Percentiles rank a stretch among this genome's conserved stretches.
These are phyloP conservation scores for Trichopus zeylanicus DNA, from an alignment of 116 monocot genomes.

Conservation along the genomic window DNA sequence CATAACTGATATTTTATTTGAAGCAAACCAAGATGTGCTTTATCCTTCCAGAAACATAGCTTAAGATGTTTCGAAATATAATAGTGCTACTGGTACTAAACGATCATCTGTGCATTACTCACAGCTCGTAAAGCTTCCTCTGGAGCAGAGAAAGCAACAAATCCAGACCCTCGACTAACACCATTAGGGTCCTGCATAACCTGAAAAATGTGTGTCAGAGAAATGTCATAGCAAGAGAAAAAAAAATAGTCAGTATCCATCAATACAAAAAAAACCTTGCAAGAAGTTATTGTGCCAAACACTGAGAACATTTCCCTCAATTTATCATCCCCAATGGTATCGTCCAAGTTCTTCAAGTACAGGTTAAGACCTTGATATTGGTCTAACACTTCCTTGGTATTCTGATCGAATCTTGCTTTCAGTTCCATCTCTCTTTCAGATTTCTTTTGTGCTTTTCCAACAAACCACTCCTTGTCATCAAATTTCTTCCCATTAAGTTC, in stretches of 20 bases:
- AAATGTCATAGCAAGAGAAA: neutral
- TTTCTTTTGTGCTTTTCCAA: conserved; percentile 95
- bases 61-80: too few species aligned
- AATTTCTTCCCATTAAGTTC: conserved; percentile 84
- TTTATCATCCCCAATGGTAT: conserved; percentile 68
- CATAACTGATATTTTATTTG: too few species aligned
- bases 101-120: too few species aligned
- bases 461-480: conserved; percentile 95
- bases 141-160: conserved; percentile 83
- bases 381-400: conserved; percentile 43
- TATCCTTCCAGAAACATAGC: too few species aligned
- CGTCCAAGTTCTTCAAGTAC: conserved; percentile 92
- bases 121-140: conserved; percentile 81
- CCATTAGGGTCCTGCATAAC: conserved; percentile 94
- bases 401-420: conserved; percentile 71
- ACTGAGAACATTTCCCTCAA: conserved; percentile 71
- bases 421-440: conserved; percentile 88
- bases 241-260: too few species aligned
- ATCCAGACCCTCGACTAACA: conserved; percentile 85
- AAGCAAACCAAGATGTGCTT: too few species aligned
- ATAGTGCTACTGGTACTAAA: too few species aligned
- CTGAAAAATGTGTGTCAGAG: conserved; percentile 28
- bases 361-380: conserved; percentile 68
- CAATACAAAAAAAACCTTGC: conserved; percentile 44
- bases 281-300: conserved; percentile 79